Conservation (phyloP, 2,329 filamentous ascomycete genomes). For the Biscogniauxia sp. region DNA sequence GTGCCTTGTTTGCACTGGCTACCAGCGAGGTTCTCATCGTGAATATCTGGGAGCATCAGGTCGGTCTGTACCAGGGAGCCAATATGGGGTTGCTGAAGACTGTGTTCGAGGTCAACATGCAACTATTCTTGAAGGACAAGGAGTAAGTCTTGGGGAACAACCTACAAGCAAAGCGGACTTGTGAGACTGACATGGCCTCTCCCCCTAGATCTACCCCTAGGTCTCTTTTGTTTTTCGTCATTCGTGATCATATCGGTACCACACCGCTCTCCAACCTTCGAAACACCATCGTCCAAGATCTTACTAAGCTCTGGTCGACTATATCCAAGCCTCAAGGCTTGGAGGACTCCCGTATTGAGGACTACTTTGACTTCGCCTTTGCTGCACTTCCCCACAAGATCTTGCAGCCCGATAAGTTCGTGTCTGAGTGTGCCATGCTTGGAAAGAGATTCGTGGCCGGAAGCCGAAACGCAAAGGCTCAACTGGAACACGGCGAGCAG, state of each 20-base stretch:
- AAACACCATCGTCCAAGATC: constrained; percentile 84
- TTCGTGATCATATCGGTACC: constrained; percentile 91
- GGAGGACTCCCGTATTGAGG: constrained; percentile 84
- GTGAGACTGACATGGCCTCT: constrained; percentile 10
- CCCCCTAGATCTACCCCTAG: constrained; percentile 72
- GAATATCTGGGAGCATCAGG: constrained; percentile 99
- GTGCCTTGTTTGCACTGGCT: constrained; percentile 91
- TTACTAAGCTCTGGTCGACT: constrained; percentile 87
- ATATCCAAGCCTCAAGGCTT: constrained; percentile 89
- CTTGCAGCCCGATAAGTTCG: constrained; percentile 88
- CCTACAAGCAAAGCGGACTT: not conserved
- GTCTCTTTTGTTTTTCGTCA: constrained; percentile 96
- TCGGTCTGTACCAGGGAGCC: constrained; percentile 94
- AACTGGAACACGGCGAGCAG: constrained; percentile 63
- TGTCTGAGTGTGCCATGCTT: constrained; percentile 74
- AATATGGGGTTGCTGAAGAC: constrained; percentile 99
- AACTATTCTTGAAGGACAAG: constrained; percentile 93
- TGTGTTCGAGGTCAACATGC: constrained; percentile 97
- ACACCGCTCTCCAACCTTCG: constrained; percentile 89
- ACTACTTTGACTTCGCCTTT: constrained; percentile 99
- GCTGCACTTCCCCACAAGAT: constrained; percentile 95
- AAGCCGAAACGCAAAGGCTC: constrained; percentile 65
- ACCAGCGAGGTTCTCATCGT: constrained; percentile 97
- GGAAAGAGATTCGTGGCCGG: constrained; percentile 80
- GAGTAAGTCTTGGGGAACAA: constrained; percentile 56